phyloP scores from a whole-genome alignment of 768 basidiomycete species.

The Lyophyllum decastes region DNA sequence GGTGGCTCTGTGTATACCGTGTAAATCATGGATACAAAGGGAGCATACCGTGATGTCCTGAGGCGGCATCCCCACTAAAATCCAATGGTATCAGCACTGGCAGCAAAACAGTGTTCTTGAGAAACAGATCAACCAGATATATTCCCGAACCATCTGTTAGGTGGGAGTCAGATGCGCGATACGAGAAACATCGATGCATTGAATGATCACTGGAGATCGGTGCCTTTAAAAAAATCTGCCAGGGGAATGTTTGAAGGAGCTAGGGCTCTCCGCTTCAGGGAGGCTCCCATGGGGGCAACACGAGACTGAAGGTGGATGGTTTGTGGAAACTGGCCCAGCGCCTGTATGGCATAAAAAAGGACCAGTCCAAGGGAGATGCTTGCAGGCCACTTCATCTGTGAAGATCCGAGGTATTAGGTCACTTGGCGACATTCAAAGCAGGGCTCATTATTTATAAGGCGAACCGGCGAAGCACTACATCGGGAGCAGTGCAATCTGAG shows the following conservation, averaged over 20 bases:
- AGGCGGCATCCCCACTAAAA: slow-evolving; percentile 53
- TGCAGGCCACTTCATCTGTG: background rate
- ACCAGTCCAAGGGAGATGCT: background rate
- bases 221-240: slow-evolving; percentile 54
- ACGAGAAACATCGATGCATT: background rate
- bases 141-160: slow-evolving; percentile 51
- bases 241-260: slow-evolving; percentile 44
- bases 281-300: slow-evolving; percentile 6
- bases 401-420: background rate
- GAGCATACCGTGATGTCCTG: slow-evolving; percentile 40
- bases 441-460: background rate
- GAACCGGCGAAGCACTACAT: background rate
- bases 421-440: background rate
- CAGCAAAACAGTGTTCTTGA: background rate
- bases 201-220: slow-evolving; percentile 52
- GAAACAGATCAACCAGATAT: slow-evolving; percentile 36
- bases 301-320: slow-evolving; percentile 27
- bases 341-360: slow-evolving; percentile 4
- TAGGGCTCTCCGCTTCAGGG: slow-evolving; percentile 35
- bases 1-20: slow-evolving; percentile 2
- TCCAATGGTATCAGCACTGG: background rate
- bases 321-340: slow-evolving; percentile 14
- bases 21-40: background rate
- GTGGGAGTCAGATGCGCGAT: background rate
- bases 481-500: background rate